These are phyloP conservation scores for Citrullus colocynthis DNA, from an alignment of 306 rosid species.

Conservation along the genomic window DNA sequence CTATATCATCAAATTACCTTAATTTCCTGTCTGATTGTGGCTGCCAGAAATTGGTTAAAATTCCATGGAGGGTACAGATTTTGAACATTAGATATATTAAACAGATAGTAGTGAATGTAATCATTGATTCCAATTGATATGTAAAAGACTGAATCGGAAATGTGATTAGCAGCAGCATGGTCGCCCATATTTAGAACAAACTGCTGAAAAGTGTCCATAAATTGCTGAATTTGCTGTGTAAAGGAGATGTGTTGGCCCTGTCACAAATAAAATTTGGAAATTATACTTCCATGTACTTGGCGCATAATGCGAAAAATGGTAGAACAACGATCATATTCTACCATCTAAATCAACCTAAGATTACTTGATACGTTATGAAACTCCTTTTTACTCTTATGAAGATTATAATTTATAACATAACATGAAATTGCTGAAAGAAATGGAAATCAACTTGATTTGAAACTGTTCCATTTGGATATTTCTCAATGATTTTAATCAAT, in stretches of 20 bases:
- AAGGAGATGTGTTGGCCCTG: neutral
- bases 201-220: neutral
- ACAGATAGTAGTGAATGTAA: neutral
- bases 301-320: no score
- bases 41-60: slow-evolving; percentile 66
- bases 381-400: neutral
- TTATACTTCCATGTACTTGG: no score
- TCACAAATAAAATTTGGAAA: neutral
- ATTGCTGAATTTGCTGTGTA: neutral
- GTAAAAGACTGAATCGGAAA: neutral
- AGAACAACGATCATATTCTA: neutral
- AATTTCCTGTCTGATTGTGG: slow-evolving; percentile 40
- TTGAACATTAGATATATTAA: slow-evolving; percentile 31
- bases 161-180: neutral
- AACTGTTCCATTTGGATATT: no score
- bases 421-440: neutral
- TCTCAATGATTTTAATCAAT: neutral
- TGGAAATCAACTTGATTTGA: neutral
- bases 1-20: slow-evolving; percentile 27
- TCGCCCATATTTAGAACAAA: neutral
- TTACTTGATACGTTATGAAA: neutral
- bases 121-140: neutral
- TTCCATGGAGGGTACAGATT: slow-evolving; percentile 61
- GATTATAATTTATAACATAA: neutral
- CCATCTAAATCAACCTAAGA: neutral